Conservation (phyloP, 805 yeast species). For the Lachancea fermentati region DNA sequence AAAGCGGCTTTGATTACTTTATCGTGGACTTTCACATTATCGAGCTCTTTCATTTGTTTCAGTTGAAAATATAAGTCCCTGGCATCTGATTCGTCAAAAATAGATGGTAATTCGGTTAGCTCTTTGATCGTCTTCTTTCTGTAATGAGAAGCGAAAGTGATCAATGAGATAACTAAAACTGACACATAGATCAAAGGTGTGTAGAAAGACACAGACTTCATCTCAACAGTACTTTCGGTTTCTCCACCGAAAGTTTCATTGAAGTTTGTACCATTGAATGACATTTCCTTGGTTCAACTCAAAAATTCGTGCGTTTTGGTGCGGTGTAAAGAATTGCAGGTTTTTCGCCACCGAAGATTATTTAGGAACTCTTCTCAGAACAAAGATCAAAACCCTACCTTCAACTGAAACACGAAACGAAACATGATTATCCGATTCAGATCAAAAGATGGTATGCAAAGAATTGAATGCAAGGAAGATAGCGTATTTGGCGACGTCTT, state of each 20-base stretch:
- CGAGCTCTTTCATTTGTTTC: constrained; percentile 36
- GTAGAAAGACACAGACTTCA: constrained; percentile 45
- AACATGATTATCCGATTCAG: constrained; percentile 68
- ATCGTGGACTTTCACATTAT: constrained; percentile 59
- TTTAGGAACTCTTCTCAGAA: background rate
- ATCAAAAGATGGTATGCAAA: constrained; percentile 75
- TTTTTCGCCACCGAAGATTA: constrained; percentile 1
- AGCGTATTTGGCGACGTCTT: constrained; percentile 43
- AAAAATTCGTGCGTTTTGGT: background rate
- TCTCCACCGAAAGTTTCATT: constrained; percentile 9
- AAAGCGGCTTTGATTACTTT: constrained; percentile 68
- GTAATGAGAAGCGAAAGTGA: constrained; percentile 64
- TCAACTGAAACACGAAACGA: background rate
- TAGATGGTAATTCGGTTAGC: constrained; percentile 58
- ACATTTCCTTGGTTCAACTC: constrained; percentile 3
- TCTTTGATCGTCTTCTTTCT: constrained; percentile 48
- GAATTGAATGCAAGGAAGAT: constrained; percentile 48
- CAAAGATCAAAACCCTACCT: background rate
- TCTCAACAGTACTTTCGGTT: constrained; percentile 28
- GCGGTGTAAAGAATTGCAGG: background rate
- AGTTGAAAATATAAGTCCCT: constrained; percentile 59
- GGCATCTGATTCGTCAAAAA: constrained; percentile 65
- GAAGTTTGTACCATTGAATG: constrained; percentile 9
- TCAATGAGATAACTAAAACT: constrained; percentile 58
- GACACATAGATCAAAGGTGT: constrained; percentile 77